Evolutionary conservation across 2,329 filamentous ascomycete species (phyloP), one percentile per base, ranked within the genome.

Genomic region (Penicillium digitatum): DNA sequence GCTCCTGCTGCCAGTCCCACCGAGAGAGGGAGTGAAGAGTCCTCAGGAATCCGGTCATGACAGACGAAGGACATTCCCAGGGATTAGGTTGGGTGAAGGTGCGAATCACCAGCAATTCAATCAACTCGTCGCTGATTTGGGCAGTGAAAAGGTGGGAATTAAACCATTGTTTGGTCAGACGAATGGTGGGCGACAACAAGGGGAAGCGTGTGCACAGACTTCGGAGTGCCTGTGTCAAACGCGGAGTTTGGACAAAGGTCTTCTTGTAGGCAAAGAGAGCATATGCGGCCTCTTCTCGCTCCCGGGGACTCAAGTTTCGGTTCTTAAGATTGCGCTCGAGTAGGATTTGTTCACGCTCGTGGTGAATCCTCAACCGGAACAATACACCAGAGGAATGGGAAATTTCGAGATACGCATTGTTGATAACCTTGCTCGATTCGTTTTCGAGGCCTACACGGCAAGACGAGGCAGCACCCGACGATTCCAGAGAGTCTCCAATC

Each of bases 1-100:
- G 88, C 50, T 91, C 87, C 8, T 86, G 80, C 27, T 89, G 84
- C 94, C 94, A 99, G 70, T 97, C 90, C 91, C 94, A 99, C 39
- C 85, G 82, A 1, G 91, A 85, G 14, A 99, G 79, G 71, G 93
- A 88, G 31, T 87, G 78, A 1, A 99, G 78, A 0, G 89, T 89
- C 22, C 92, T 85, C 27, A 95, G 74, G 68, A 99, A 93, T 5
- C 89, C 94, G 0, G 87, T 87, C 64, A 86, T 85, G 10, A 87
- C 80, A 63, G 87, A 93, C 0, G 88, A 87, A 0, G 95, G 93
- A 0, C 82, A 77, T 35, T 82, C 76, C 87, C 90, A 96, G 0
- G 94, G 91, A 62, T 89, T 86, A 0, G 91, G 88, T 46, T 88
- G 84, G 9, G 94, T 77, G 75, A 97, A 99, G 16, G 85, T 84